Conservation (phyloP, 2,329 filamentous ascomycete genomes). For the Didymella keratinophila region DNA sequence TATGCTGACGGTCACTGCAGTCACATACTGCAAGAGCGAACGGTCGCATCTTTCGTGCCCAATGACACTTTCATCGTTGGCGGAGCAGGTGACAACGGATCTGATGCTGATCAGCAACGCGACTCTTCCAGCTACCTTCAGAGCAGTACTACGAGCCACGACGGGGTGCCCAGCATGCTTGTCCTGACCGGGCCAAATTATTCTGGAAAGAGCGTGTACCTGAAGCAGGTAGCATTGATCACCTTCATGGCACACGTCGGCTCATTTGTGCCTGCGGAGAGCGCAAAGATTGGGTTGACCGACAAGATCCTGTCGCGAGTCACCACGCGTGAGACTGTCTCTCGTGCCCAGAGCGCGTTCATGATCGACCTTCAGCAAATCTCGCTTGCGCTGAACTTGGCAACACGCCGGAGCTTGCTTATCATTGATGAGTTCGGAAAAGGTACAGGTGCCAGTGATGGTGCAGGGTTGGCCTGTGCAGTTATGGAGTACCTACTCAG, state of each 20-base stretch:
- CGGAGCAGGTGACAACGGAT: constrained; percentile 52
- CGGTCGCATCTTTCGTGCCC: constrained; percentile 79
- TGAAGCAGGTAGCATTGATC: constrained; percentile 91
- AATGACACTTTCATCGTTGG: constrained; percentile 79
- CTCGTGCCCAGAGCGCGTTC: constrained; percentile 70
- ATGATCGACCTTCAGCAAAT: constrained; percentile 90
- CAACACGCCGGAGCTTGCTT: constrained; percentile 78
- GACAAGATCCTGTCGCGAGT: constrained; percentile 92
- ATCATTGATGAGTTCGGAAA: constrained; percentile 93
- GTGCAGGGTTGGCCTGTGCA: constrained; percentile 69
- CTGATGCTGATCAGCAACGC: constrained; percentile 4
- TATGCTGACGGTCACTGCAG: constrained; percentile 41
- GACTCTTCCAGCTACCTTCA: background rate
- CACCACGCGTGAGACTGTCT: constrained; percentile 74
- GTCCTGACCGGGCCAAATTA: constrained; percentile 93
- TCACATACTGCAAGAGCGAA: constrained; percentile 86
- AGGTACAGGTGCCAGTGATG: constrained; percentile 70
- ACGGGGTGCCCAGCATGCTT: constrained; percentile 69
- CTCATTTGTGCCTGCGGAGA: constrained; percentile 82
- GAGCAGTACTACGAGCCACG: background rate
- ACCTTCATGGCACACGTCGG: constrained; percentile 93
- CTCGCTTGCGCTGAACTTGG: constrained; percentile 75
- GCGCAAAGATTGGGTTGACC: constrained; percentile 81
- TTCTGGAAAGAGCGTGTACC: constrained; percentile 94
- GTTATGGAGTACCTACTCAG: constrained; percentile 65